Conservation (phyloP, 768 basidiomycete species). For the Guyanaporus albipodus region DNA sequence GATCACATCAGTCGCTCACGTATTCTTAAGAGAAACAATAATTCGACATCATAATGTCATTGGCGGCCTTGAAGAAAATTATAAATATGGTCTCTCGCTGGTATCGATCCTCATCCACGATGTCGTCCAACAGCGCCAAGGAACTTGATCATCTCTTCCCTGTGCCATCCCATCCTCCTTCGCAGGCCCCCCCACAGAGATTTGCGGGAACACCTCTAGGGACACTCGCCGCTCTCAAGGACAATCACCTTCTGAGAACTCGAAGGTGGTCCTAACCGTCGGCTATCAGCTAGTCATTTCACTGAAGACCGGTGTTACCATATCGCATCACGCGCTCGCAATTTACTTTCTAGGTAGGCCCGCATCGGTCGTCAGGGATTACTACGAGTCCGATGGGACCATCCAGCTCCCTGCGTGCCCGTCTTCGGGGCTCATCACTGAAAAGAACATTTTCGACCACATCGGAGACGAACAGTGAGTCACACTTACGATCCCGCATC, state of each 20-base stretch:
- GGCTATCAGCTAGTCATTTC: too few species aligned
- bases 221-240: constrained; percentile 22
- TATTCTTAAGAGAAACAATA: too few species aligned
- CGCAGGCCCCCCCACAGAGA: constrained; percentile 24
- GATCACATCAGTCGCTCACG: too few species aligned
- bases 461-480: constrained; percentile 27
- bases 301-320: too few species aligned
- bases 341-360: constrained; percentile 26
- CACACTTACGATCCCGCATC: background rate
- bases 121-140: too few species aligned
- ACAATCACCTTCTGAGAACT: too few species aligned
- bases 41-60: too few species aligned
- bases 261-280: too few species aligned
- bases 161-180: constrained; percentile 23
- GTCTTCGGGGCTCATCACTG: constrained; percentile 23
- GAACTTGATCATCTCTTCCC: constrained; percentile 24
- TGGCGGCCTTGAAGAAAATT: too few species aligned
- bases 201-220: constrained; percentile 23
- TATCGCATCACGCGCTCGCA: constrained; percentile 29
- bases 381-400: constrained; percentile 21
- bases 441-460: constrained; percentile 22
- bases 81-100: too few species aligned
- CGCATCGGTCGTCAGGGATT: constrained; percentile 21
- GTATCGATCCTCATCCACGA: too few species aligned
- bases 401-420: constrained; percentile 23